These are phyloP conservation scores for Oryza meridionalis DNA, from an alignment of 176 grass and related monocot species.

Conservation along the genomic window DNA sequence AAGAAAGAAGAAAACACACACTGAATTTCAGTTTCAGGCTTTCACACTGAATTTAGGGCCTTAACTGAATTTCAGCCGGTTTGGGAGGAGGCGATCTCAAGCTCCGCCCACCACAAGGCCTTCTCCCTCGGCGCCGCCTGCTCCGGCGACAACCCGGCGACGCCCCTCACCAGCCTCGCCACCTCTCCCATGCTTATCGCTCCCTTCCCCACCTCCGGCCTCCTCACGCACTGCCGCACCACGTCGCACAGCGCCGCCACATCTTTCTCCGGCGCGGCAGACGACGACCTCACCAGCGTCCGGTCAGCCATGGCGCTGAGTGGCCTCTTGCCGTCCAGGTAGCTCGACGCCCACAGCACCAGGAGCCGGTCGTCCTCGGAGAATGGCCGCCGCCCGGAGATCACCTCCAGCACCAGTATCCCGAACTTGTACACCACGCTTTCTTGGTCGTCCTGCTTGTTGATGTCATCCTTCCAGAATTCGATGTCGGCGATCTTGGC, in stretches of 20 bases:
- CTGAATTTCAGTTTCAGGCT: not conserved
- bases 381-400: conserved; percentile 76
- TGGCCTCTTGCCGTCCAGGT: conserved; percentile 69
- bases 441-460: conserved; percentile 34
- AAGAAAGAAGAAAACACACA: not conserved
- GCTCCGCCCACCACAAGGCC: conserved; percentile 84
- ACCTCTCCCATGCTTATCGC: conserved; percentile 50
- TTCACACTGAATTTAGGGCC: too few relatives aligned
- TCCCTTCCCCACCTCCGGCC: conserved; percentile 35
- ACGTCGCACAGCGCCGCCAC: conserved; percentile 58
- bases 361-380: conserved; percentile 72
- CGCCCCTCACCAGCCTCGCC: conserved; percentile 43
- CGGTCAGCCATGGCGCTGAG: conserved; percentile 62
- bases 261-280: conserved; percentile 48
- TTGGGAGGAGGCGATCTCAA: conserved; percentile 59
- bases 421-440: conserved; percentile 71
- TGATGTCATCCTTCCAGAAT: conserved; percentile 42
- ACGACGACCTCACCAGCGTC: conserved; percentile 49
- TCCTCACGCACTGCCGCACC: conserved; percentile 58
- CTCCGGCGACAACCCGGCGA: conserved; percentile 49
- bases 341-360: conserved; percentile 86
- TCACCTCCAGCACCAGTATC: conserved; percentile 79
- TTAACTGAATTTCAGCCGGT: conserved; percentile 18
- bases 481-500: conserved; percentile 76
- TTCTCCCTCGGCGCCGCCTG: conserved; percentile 51